These are phyloP conservation scores for Cyberlindnera euphorbiiphila DNA, from an alignment of 805 yeast species.

Conservation along the genomic window DNA sequence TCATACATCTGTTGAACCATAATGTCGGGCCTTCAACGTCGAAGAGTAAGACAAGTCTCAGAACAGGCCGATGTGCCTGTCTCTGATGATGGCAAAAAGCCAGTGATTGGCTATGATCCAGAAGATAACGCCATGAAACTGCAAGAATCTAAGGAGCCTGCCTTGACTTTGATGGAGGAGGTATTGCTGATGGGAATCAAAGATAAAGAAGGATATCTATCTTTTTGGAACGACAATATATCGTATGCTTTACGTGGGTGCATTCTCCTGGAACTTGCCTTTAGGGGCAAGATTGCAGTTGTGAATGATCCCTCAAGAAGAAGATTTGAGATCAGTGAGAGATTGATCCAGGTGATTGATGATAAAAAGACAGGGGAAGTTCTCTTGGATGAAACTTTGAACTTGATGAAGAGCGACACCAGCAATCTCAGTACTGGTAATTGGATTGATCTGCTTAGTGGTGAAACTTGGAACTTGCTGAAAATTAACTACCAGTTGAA, in stretches of 20 bases:
- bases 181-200: slow-evolving; percentile 89
- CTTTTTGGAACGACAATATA: slow-evolving; percentile 97
- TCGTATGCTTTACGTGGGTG: slow-evolving; percentile 96
- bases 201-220: slow-evolving; percentile 92
- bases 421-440: slow-evolving; percentile 72
- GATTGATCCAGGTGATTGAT: slow-evolving; percentile 84
- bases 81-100: slow-evolving; percentile 18
- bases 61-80: slow-evolving; percentile 8
- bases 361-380: slow-evolving; percentile 91
- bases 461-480: slow-evolving; percentile 96
- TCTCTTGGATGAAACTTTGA: slow-evolving; percentile 86
- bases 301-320: slow-evolving; percentile 91
- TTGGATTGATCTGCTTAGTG: slow-evolving; percentile 93
- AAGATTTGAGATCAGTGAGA: slow-evolving; percentile 81
- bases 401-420: slow-evolving; percentile 81
- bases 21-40: slow-evolving; percentile 69
- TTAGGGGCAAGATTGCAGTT: slow-evolving; percentile 83
- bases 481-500: slow-evolving; percentile 93
- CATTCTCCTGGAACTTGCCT: slow-evolving; percentile 85
- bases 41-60: slow-evolving; percentile 51
- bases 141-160: slow-evolving; percentile 48
- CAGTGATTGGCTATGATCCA: slow-evolving; percentile 78
- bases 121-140: slow-evolving; percentile 39
- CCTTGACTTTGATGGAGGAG: slow-evolving; percentile 93
- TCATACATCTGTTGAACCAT: too few species aligned